Evolutionary conservation across 1,139 yeast genomes (phyloP), one percentile per base, ranked within the genome.

Genomic region (Debaryomycetaceae sp.): DNA sequence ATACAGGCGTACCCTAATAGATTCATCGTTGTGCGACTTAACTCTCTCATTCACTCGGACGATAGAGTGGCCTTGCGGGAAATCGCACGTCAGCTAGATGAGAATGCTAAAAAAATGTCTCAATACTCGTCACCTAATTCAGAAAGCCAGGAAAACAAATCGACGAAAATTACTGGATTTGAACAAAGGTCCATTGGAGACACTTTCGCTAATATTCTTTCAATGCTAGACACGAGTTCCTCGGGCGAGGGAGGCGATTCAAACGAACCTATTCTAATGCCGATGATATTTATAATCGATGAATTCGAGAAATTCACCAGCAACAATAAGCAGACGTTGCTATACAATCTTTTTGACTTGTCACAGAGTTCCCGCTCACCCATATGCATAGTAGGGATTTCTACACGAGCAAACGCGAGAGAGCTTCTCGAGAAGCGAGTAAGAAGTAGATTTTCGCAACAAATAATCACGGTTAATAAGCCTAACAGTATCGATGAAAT

Each of bases 361-460:
- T 81, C 89, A 2, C 93, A 90, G 50, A 86, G 80, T 48, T 78
- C 88, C 27, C 70, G 78, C 6, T 81, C 86, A 0, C 96, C 97
- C 1, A 81, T 91, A 4, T 81, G 95, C 44, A 87, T 93, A 5
- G 66, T 93, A 42, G 98, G 98, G 0, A 66, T 87, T 6, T 84
- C 96, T 0, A 76, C 93, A 1, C 83, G 84, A 45, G 72, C 88
- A 33, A 87, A 87, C 6, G 76, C 89, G 0, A 70, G 91, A 43
- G 98, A 93, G 55, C 72, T 81, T 52, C 70, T 93, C 44, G 99
- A 95, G 59, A 93, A 91, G 58, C 76, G 99, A 54, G 98, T 95
- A 0, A 78, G 90, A 53, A 85, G 95, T 46, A 72, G 99, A 49
- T 93, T 91, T 62, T 84, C 95, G 33, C 97, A 91, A 59, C 68